phyloP scores from a whole-genome alignment of 2,329 filamentous ascomycete species.

The Fusarium cicatricum region DNA sequence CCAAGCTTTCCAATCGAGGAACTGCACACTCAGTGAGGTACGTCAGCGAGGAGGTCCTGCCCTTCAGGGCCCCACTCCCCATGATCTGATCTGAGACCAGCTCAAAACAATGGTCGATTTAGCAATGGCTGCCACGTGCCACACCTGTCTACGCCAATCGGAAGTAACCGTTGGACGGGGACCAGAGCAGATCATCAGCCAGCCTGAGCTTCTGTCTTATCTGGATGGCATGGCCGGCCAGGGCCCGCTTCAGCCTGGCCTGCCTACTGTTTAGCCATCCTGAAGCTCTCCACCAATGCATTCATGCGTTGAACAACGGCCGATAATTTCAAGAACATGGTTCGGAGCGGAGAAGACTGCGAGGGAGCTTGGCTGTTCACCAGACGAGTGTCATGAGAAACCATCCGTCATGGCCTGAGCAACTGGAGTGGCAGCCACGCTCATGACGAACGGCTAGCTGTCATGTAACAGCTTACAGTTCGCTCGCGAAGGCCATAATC shows the following conservation, averaged over 20 bases:
- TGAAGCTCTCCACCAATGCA: not conserved
- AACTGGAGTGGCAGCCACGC: not conserved
- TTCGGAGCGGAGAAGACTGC: not conserved
- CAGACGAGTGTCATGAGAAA: no score
- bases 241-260: not conserved
- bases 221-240: not conserved
- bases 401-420: not conserved
- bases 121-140: constrained; percentile 39
- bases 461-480: not conserved
- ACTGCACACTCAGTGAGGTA: constrained; percentile 3
- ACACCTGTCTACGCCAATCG: constrained; percentile 34
- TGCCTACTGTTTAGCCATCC: not conserved
- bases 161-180: constrained; percentile 13
- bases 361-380: not conserved
- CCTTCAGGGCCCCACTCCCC: not conserved
- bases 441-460: not conserved
- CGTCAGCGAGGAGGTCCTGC: constrained; percentile 18
- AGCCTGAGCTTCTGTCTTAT: constrained; percentile 4
- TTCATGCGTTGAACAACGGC: not conserved
- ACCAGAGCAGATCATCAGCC: constrained; percentile 5
- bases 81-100: constrained; percentile 40
- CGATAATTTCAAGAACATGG: not conserved
- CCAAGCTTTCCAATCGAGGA: constrained; percentile 2
- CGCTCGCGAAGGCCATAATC: not conserved
- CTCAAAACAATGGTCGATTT: constrained; percentile 37